Evolutionary conservation across 345 rosid genomes (phyloP), one percentile per base, ranked within the genome.

Genomic region (Lumnitzera racemosa): DNA sequence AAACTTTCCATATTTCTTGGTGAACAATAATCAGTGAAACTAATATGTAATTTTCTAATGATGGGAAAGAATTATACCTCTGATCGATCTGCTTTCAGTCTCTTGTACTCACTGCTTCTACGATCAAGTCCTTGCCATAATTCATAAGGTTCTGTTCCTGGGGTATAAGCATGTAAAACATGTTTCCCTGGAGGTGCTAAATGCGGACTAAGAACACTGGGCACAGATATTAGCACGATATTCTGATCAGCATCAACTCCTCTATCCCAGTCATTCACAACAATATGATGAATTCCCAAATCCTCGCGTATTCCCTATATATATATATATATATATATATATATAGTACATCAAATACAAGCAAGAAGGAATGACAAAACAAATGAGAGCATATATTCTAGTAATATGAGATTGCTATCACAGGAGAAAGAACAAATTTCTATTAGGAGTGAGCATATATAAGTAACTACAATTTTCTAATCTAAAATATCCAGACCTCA

Each of bases 181-280:
- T 89, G 98, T 72, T 91, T 89, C 12, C 92, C 90, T 14, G 87
- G 85, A 0, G 96, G 95, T 48, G 98, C 96, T 59, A 91, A 80
- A 64, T 82, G 79, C 4, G 89, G 87, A 69, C 90, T 89, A 8
- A 91, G 83, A 50, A 78, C 84, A 12, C 89, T 83, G 14, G 96
- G 96, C 36, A 91, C 77, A 29, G 98, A 91, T 66, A 91, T 83
- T 56, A 91, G 78, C 58, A 89, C 95, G 12, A 91, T 96, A 59
- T 91, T 91, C 73, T 91, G 96, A 69, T 86, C 96, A 8, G 91
- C 89, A 71, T 91, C 98, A 17, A 88, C 98, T 70, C 95, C 96
- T 56, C 87, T 69, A 36, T 78, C 82, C 95, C 98, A 89, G 31
- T 91, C 91, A 55, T 91, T 85, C 57, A 89, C 98, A 69, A 87